phyloP scores from a whole-genome alignment of 2,329 filamentous ascomycete species.

The Podosphaera aphanis region DNA sequence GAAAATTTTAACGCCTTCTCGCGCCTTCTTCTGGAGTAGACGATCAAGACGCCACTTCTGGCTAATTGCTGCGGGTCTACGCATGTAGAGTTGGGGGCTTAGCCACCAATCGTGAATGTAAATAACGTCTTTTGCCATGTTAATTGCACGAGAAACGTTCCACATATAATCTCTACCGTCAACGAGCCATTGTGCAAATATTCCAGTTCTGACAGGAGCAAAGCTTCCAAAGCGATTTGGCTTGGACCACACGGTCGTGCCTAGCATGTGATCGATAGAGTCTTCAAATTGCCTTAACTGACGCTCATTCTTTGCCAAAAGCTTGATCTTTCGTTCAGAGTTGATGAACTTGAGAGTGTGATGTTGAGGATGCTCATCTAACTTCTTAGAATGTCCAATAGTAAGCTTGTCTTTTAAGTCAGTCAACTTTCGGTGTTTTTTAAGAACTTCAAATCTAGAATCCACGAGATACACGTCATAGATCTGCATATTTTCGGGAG shows the following conservation, averaged over 20 bases:
- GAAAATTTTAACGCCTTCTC: slow-evolving; percentile 90
- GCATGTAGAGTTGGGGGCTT: slow-evolving; percentile 85
- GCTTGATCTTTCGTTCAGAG: slow-evolving; percentile 72
- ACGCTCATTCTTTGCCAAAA: slow-evolving; percentile 76
- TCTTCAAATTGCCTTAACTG: slow-evolving; percentile 82
- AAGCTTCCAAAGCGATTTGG: slow-evolving; percentile 81
- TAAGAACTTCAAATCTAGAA: slow-evolving; percentile 58
- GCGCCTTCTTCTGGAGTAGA: slow-evolving; percentile 75
- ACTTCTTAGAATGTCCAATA: slow-evolving; percentile 20
- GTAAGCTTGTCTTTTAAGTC: slow-evolving; percentile 34
- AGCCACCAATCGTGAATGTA: slow-evolving; percentile 99
- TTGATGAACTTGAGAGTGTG: slow-evolving; percentile 78
- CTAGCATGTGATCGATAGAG: slow-evolving; percentile 69
- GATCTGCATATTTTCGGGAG: slow-evolving; percentile 93
- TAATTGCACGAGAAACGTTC: slow-evolving; percentile 91
- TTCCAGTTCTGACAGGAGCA: slow-evolving; percentile 64
- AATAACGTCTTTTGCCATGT: slow-evolving; percentile 90
- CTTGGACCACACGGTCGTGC: slow-evolving; percentile 60
- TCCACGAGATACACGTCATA: slow-evolving; percentile 98
- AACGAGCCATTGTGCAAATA: slow-evolving; percentile 88
- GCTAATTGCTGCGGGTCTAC: slow-evolving; percentile 79
- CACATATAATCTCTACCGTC: slow-evolving; percentile 98
- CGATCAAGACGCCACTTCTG: slow-evolving; percentile 94
- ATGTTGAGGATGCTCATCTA: slow-evolving; percentile 31
- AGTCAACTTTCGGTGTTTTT: slow-evolving; percentile 37